Evolutionary conservation across 2,329 filamentous ascomycete genomes (phyloP), one percentile per base, ranked within the genome.

Genomic region (Hymenoscyphus linearis): DNA sequence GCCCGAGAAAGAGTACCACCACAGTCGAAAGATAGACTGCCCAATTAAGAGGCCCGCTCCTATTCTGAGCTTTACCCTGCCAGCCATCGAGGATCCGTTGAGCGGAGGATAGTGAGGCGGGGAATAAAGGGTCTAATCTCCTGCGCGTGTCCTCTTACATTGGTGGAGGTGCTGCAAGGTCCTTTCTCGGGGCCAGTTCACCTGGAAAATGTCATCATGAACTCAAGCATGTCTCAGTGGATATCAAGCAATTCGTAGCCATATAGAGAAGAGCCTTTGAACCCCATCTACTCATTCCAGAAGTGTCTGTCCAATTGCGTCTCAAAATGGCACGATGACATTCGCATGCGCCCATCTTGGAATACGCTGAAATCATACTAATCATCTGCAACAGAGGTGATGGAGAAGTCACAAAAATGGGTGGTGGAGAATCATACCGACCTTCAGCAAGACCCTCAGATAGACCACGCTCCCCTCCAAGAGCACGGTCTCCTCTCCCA

Each of bases 381-480:
- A 65, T 56, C n/a, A 55, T 55, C 14, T 55, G 47, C 52, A 57
- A 56, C 57, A 69, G 70, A 63, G 70, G 70, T 47, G 70, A 72
- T 52, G 71, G 72, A 35, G 70, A 73, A 62, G 70, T 73, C 18
- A 73, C 70, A 34, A 69, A 64, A 59, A 66, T 73, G 61, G 72
- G 72, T 27, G 67, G 62, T 35, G 72, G 72, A 14, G 72, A 74
- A 67, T 73, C 71, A 22, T 74, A 74, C 53, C 64, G 71, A 60
- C 72, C 72, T 53, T 40, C 54, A 47, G 53, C 55, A 52, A 55
- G 31, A 34, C 14, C 52, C 26, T 34, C 26, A 53, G 27, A n/a
- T 22, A 55, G 69, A 22, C 66, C 67, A 34, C 67, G 69, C 27
- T 70, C 72, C 54, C 69, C 69, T 52, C 68, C 65, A 34, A 50